Base-by-base conservation (phyloP, 345 rosid genomes). In the Aethionema arabicum region DNA sequence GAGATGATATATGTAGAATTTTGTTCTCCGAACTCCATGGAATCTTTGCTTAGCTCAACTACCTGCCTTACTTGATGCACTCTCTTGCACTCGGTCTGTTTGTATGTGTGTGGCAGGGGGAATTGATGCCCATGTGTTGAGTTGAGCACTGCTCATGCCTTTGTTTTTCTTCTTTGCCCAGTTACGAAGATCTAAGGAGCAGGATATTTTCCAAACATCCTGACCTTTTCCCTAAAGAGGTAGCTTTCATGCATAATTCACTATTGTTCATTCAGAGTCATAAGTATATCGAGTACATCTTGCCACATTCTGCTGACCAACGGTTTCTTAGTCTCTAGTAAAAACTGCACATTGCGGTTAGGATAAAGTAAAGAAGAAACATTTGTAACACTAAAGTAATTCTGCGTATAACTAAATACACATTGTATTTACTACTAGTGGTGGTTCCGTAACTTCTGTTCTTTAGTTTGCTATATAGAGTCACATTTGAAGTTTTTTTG, bases 161-260 rank as follows among this genome's bases (percentile, higher is more conserved):
- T 21, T 29, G 8, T 33, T 38, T 12, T 53, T 36, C 30, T 3
- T 51, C 7, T 36, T 16, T 13, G 39, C 8, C 14, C 86, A 92
- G 98, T 59, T 89, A 85, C 38, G 72, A 89, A 27, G 97, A 92
- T 77, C 70, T 92, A 67, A 81, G 78, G 67, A 78, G 69, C 61
- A 76, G 95, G 69, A 87, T 92, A 72, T 92, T 92, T 70, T 89
- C 98, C 59, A 87, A 87, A 78, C 76, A 89, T 78, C 97, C 97
- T 56, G 69, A 79, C 11, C 70, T 85, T 63, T 92, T 92, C 73
- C 96, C 97, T 52, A 88, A 92, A 75, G 84, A 87, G 95, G 98
- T 92, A 60, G 45, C 13, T 51, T 16, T 13, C 35, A n/a, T 48
- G 37, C 66, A 8, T 54, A 30, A 3, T 43, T 43, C 56, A 16